phyloP scores from a whole-genome alignment of 257 asterid genomes.

The Fraxinus pennsylvanica region DNA sequence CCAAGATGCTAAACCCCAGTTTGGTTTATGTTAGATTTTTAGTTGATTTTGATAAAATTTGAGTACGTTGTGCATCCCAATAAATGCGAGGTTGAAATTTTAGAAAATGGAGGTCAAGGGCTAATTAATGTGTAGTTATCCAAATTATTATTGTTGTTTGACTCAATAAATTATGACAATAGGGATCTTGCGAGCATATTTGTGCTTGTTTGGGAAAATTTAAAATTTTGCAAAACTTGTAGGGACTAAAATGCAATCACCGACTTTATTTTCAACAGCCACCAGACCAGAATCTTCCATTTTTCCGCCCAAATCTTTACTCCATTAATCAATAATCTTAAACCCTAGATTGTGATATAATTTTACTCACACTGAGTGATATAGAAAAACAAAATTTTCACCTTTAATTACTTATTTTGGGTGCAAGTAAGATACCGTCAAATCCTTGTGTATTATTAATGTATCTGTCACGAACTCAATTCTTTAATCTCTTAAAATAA shows the following conservation, averaged over 20 bases:
- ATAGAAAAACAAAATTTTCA: neutral
- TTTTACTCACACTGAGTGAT: neutral
- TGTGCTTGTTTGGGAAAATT: neutral
- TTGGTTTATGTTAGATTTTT: too few species aligned
- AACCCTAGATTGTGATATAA: neutral
- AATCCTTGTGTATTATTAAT: neutral
- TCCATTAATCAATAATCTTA: constrained; percentile 19
- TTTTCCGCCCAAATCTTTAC: constrained; percentile 21
- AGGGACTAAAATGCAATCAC: neutral
- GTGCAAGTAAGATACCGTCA: neutral
- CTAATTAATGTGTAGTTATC: too few species aligned
- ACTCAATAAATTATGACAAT: too few species aligned
- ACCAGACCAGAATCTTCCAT: constrained; percentile 21
- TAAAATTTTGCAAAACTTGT: too few species aligned
- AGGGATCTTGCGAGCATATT: too few species aligned
- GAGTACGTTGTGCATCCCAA: too few species aligned
- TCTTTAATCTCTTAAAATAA: neutral
- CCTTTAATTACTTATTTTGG: neutral
- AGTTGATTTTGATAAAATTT: too few species aligned
- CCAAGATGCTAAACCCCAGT: too few species aligned
- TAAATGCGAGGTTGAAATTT: too few species aligned
- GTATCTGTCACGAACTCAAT: neutral
- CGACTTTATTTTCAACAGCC: constrained; percentile 18
- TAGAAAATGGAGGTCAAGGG: too few species aligned
- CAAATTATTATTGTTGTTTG: too few species aligned